A percentile compares a stretch with the other conserved stretches of the same genome.
Evolutionary conservation across 768 basidiomycete genomes (phyloP).

Genomic region (Fomitopsis serialis): DNA sequence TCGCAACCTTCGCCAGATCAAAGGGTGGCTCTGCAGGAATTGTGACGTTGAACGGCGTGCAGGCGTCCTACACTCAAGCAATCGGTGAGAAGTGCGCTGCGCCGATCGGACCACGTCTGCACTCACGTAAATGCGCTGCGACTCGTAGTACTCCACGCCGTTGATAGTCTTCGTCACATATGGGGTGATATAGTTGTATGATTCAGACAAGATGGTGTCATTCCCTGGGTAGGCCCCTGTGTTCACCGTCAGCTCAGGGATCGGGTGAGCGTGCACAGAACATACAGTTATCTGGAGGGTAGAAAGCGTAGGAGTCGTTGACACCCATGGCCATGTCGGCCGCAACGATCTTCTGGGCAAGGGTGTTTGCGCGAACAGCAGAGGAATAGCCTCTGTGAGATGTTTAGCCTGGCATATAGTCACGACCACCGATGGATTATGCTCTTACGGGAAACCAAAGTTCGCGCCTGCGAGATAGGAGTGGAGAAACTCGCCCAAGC

Average conservation of each 20-base stretch:
- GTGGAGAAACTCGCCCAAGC: slow-evolving; percentile 57
- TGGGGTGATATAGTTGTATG: slow-evolving; percentile 27
- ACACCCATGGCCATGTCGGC: slow-evolving; percentile 43
- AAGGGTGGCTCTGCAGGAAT: slow-evolving; percentile 45
- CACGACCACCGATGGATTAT: not conserved
- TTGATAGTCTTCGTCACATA: slow-evolving; percentile 22
- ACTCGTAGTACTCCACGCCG: slow-evolving; percentile 22
- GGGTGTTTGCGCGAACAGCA: slow-evolving; percentile 44
- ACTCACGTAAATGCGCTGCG: slow-evolving; percentile 29
- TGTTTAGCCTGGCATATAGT: too few relatives aligned
- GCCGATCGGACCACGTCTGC: not conserved
- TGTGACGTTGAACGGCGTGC: slow-evolving; percentile 21
- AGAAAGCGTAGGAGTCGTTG: slow-evolving; percentile 33
- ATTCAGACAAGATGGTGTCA: slow-evolving; percentile 18
- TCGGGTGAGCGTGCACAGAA: not conserved
- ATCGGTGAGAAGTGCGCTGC: not conserved
- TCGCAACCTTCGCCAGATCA: slow-evolving; percentile 20
- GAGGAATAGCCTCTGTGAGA: slow-evolving; percentile 49
- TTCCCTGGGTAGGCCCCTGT: slow-evolving; percentile 26
- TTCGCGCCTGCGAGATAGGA: slow-evolving; percentile 46
- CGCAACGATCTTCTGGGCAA: slow-evolving; percentile 55
- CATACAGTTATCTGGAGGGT: slow-evolving; percentile 50
- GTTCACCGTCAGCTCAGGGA: not conserved
- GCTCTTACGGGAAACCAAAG: slow-evolving; percentile 45
- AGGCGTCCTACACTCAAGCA: slow-evolving; percentile 26